A percentile compares a stretch with the other conserved stretches of the same genome.
These are phyloP conservation scores for Flaveria bidentis DNA, from an alignment of 129 eudicot genomes.

Conservation along the genomic window DNA sequence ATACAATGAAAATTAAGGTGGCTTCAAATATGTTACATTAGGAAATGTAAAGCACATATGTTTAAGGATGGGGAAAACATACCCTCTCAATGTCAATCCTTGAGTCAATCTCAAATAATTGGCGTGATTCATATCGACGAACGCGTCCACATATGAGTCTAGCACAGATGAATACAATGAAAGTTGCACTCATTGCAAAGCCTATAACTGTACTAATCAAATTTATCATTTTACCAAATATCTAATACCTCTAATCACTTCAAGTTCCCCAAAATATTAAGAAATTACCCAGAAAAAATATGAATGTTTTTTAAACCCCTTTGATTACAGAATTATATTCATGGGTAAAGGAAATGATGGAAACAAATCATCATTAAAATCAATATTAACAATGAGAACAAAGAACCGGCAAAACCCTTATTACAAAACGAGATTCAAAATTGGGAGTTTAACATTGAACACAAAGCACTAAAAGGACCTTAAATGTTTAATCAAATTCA, in stretches of 20 bases:
- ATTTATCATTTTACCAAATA: slow-evolving; percentile 71
- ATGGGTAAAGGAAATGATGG: no score
- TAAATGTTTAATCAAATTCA: slow-evolving; percentile 21
- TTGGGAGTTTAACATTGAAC: neutral
- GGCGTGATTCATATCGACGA: slow-evolving; percentile 55
- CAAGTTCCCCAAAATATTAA: neutral
- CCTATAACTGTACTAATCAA: slow-evolving; percentile 83
- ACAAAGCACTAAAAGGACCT: neutral
- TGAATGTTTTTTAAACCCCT: neutral
- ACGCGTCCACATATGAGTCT: slow-evolving; percentile 87
- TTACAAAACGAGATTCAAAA: neutral
- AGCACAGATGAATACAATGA: slow-evolving; percentile 87
- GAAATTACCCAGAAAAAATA: neutral
- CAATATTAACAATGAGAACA: no score
- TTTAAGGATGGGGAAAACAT: slow-evolving; percentile 24
- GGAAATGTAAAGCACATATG: neutral
- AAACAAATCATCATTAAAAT: no score
- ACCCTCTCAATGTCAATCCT: slow-evolving; percentile 92
- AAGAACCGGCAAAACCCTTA: no score
- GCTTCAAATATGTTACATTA: neutral
- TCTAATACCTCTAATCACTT: slow-evolving; percentile 33
- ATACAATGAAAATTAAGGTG: neutral
- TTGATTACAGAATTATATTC: neutral
- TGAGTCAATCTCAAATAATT: slow-evolving; percentile 65
- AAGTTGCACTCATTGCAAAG: slow-evolving; percentile 95